Evolutionary conservation across 192 early-diverging fungal species (phyloP).

Genomic region (Gamsiella multidivaricata): DNA sequence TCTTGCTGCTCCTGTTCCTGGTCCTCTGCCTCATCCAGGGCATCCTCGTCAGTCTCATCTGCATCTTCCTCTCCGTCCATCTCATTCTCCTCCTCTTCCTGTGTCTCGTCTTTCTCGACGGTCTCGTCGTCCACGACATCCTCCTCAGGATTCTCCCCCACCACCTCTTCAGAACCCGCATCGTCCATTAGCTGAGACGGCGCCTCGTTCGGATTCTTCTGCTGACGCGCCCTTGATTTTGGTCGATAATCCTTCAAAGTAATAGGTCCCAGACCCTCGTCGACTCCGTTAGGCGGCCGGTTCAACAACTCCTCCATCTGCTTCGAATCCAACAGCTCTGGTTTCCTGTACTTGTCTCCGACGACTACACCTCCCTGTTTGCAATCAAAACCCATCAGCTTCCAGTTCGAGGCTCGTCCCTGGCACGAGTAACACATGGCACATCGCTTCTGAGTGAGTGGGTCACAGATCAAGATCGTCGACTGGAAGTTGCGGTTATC

Average conservation of each 20-base stretch:
- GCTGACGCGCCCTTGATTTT: slow-evolving; percentile 24
- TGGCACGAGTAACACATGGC: slow-evolving; percentile 64
- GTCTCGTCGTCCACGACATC: neutral
- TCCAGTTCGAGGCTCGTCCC: slow-evolving; percentile 62
- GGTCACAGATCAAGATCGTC: slow-evolving; percentile 41
- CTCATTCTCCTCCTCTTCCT: slow-evolving; percentile 15
- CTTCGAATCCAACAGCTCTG: slow-evolving; percentile 43
- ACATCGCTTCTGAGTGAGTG: slow-evolving; percentile 55
- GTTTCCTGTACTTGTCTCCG: slow-evolving; percentile 50
- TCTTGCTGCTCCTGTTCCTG: slow-evolving; percentile 1
- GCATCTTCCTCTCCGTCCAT: neutral
- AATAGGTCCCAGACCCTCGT: slow-evolving; percentile 10
- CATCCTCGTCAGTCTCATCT: neutral
- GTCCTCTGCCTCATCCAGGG: slow-evolving; percentile 9
- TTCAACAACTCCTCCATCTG: slow-evolving; percentile 52
- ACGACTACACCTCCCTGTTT: slow-evolving; percentile 50
- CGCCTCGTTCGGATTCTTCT: neutral
- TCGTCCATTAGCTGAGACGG: neutral
- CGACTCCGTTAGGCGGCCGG: slow-evolving; percentile 23
- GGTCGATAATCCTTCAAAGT: slow-evolving; percentile 35
- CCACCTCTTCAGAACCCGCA: neutral
- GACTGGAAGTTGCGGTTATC: slow-evolving; percentile 40
- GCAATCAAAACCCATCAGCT: slow-evolving; percentile 64
- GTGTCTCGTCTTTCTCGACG: neutral
- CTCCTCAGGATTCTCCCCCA: neutral